Percentiles rank a stretch among this genome's conserved stretches.
Conservation (phyloP, 352 stramenopile species). For the Globisporangium nodosum region DNA sequence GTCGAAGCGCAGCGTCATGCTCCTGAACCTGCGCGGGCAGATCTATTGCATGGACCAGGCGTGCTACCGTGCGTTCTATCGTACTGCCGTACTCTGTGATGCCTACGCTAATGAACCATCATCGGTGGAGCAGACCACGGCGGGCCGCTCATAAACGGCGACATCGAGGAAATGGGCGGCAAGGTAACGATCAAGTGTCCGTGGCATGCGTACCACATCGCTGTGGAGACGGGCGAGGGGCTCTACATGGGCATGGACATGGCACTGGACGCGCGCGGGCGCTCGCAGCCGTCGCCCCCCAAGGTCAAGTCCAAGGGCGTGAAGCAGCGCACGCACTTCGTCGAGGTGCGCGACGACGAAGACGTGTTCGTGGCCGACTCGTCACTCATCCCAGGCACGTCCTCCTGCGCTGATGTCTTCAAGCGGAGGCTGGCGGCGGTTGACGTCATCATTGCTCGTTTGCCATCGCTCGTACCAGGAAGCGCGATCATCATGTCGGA, state of each 20-base stretch:
- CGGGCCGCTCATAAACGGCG: conserved; percentile 66
- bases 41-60: conserved; percentile 85
- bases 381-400: conserved; percentile 44
- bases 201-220: conserved; percentile 85
- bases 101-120: no score
- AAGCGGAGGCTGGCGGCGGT: no score
- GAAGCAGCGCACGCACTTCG: conserved; percentile 81
- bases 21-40: conserved; percentile 50
- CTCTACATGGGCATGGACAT: conserved; percentile 85
- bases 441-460: no score
- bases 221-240: conserved; percentile 70
- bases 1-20: conserved; percentile 66
- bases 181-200: conserved; percentile 79
- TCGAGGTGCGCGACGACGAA: conserved; percentile 58
- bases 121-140: conserved; percentile 49
- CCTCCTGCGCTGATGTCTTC: not conserved
- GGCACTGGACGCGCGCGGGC: conserved; percentile 38
- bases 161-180: conserved; percentile 81
- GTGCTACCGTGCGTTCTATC: conserved; percentile 60
- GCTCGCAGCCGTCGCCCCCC: conserved; percentile 42
- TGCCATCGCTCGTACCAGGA: conserved; percentile 8
- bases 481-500: conserved; percentile 53
- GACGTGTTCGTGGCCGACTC: conserved; percentile 79
- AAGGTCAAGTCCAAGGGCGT: conserved; percentile 78
- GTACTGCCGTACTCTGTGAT: not conserved